Evolutionary conservation across 1,284 basidiomycete species (phyloP), one percentile per base, ranked within the genome.

Genomic region (Sporisorium iseilematis-ciliati): DNA sequence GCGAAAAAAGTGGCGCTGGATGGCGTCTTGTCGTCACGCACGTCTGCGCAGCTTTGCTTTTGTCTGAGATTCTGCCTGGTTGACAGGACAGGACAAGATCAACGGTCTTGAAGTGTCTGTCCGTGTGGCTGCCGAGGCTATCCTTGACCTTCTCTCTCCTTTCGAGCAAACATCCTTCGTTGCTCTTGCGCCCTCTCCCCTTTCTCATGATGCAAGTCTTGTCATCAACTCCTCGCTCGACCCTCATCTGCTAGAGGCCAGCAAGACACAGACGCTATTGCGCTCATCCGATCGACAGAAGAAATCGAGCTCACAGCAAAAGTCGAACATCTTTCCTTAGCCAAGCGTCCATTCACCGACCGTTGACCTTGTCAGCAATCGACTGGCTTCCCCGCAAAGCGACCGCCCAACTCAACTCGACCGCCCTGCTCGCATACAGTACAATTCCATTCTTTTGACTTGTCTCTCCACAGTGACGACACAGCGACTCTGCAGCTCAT

Each of bases 1-100:
- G 35, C 38, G 8, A 16, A 18, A 38, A 52, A 52, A 40, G 51
- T 52, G 51, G 51, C 51, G 51, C 35, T 16, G 33, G 23, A 23
- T 51, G 49, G 49, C 49, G 33, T 51, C 20, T 16, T 25, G 51
- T 52, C 23, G 51, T 52, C 51, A 52, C 51, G 51, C 51, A 52
- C 38, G 51, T 52, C 25, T 18, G 50, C n/a, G n/a, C n/a, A n/a
- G n/a, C n/a, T 35, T 16, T 35, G 23, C 23, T n/a, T 38, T 38
- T 48, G 31, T n/a, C 49, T 51, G 49, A 31, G 29, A 35, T 35
- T 35, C 7, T 26, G 51, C 50, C 12, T 21, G 14, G 14, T 23
- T 35, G 33, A 38, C 33, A 23, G 20, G 33, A 35, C 33, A 31
- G 29, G n/a, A n/a, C 38, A 40, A 18, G 12, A 12, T 40, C 11